Conservation (phyloP, 2,329 filamentous ascomycete genomes). For the Diplodia mutila region DNA sequence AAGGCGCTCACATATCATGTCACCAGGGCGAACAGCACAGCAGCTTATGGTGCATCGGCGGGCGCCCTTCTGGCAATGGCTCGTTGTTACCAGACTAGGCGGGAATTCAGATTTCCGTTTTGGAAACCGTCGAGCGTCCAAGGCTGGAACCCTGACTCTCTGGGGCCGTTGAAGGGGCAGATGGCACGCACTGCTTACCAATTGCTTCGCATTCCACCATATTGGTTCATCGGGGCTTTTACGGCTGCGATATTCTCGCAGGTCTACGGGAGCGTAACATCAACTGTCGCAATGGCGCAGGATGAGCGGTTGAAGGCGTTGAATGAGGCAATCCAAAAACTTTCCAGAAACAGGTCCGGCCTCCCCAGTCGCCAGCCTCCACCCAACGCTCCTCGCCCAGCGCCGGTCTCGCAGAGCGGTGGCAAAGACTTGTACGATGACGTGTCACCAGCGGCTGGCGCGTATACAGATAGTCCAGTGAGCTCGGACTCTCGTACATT, state of each 20-base stretch:
- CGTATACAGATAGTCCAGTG: constrained; percentile 36
- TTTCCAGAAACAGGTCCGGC: not conserved
- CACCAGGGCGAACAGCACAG: constrained; percentile 42
- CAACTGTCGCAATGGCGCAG: constrained; percentile 24
- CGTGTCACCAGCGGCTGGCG: constrained; percentile 45
- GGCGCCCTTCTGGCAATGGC: constrained; percentile 40
- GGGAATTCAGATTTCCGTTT: constrained; percentile 47
- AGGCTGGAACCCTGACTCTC: constrained; percentile 45
- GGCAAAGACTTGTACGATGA: constrained; percentile 38
- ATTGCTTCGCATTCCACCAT: constrained; percentile 33
- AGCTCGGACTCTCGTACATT: constrained; percentile 37
- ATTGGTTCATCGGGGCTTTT: constrained; percentile 40
- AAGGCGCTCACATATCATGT: constrained; percentile 48
- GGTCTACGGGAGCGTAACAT: not conserved
- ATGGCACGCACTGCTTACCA: constrained; percentile 41
- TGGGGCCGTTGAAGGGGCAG: constrained; percentile 38
- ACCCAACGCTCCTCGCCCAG: not conserved
- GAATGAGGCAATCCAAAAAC: constrained; percentile 15
- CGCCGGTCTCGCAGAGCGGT: not conserved
- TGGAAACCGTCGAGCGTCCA: constrained; percentile 43
- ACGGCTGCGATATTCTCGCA: constrained; percentile 32
- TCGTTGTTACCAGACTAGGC: constrained; percentile 41
- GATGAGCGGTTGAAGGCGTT: constrained; percentile 33
- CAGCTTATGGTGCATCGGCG: constrained; percentile 43
- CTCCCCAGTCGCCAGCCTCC: not conserved